phyloP scores from a whole-genome alignment of 768 basidiomycete genomes.

The Amanita pallidorosea region DNA sequence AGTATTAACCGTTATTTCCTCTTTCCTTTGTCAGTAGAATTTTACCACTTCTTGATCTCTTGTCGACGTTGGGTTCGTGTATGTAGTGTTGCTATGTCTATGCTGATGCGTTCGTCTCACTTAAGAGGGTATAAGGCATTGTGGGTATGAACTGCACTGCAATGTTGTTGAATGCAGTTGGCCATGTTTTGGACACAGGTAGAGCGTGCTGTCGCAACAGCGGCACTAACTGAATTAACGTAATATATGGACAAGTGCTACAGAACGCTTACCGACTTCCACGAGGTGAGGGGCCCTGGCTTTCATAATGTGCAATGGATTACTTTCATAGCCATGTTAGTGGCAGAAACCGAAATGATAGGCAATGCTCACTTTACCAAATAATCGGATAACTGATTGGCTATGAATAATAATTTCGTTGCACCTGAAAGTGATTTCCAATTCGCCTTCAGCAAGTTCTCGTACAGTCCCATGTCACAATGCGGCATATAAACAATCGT shows the following conservation, averaged over 20 bases:
- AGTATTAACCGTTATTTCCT: slow-evolving; percentile 41
- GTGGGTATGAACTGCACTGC: slow-evolving; percentile 35
- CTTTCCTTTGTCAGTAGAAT: slow-evolving; percentile 17
- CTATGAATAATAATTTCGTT: slow-evolving; percentile 43
- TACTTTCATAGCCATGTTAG: slow-evolving; percentile 7
- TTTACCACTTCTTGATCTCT: slow-evolving; percentile 10
- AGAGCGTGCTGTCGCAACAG: slow-evolving; percentile 35
- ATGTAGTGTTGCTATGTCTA: not conserved
- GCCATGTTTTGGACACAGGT: slow-evolving; percentile 36
- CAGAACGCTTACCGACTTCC: not conserved
- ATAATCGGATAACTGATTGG: slow-evolving; percentile 59
- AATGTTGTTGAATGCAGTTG: slow-evolving; percentile 60
- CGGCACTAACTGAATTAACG: slow-evolving; percentile 28
- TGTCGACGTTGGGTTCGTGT: slow-evolving; percentile 3
- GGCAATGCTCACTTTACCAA: slow-evolving; percentile 48
- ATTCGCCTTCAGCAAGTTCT: slow-evolving; percentile 51
- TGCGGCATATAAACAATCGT: slow-evolving; percentile 75
- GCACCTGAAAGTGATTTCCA: slow-evolving; percentile 36
- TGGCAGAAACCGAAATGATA: slow-evolving; percentile 30
- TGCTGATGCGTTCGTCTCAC: not conserved
- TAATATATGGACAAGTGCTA: not conserved
- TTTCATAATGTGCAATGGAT: slow-evolving; percentile 1
- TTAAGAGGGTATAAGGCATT: not conserved
- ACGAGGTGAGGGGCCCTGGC: not conserved
- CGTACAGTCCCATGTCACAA: slow-evolving; percentile 64